Percentiles rank a stretch among this genome's conserved stretches.
phyloP scores from a whole-genome alignment of 495 filamentous ascomycete genomes.

The Trichoderma asperelloides region DNA sequence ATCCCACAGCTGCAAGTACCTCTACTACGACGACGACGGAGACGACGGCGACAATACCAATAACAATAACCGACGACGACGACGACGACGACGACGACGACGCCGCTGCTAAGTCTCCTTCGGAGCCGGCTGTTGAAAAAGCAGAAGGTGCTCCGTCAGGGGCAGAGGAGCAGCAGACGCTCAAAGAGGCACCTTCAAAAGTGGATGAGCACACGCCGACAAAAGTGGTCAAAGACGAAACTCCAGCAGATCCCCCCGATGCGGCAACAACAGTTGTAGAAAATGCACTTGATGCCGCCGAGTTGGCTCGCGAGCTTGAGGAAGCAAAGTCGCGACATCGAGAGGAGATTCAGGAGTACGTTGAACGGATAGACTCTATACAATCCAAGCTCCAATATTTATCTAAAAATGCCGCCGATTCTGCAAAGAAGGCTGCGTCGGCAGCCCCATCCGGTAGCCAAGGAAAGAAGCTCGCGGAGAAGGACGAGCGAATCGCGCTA shows the following conservation, averaged over 20 bases:
- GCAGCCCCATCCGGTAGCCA: constrained; percentile 51
- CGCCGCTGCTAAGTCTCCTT: background rate
- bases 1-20: background rate
- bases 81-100: background rate
- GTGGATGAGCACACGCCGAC: background rate
- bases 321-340: constrained; percentile 56
- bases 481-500: constrained; percentile 80
- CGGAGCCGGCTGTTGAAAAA: background rate
- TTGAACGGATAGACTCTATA: constrained; percentile 87
- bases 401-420: constrained; percentile 64
- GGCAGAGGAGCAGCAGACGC: background rate
- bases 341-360: constrained; percentile 70
- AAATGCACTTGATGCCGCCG: constrained; percentile 23
- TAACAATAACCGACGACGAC: background rate
- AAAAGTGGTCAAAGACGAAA: constrained; percentile 15
- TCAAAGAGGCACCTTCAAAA: background rate
- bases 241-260: constrained; percentile 16
- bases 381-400: constrained; percentile 86
- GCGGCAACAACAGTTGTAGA: constrained; percentile 2
- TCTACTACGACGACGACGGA: background rate
- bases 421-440: constrained; percentile 54
- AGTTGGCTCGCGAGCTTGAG: constrained; percentile 49
- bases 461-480: constrained; percentile 75
- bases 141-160: background rate
- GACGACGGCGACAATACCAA: background rate